Evolutionary conservation across 2,329 filamentous ascomycete species (phyloP), one percentile per base, ranked within the genome.

Genomic region (Sarocladium strictum): DNA sequence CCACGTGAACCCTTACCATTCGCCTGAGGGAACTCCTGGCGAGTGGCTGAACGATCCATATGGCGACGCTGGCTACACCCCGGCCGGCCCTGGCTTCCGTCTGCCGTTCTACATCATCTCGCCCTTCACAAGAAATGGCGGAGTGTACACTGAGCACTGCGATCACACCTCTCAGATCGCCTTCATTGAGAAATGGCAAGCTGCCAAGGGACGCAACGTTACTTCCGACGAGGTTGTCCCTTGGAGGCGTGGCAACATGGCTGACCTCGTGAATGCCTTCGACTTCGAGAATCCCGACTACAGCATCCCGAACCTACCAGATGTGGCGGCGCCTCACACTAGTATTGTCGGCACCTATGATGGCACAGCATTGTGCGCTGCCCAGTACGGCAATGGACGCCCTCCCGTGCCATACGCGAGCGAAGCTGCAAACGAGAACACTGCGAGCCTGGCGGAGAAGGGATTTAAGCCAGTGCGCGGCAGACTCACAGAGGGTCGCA

Each of bases 161-260:
- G 79, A 81, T 59, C 79, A 81, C 63, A 79, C 72, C 58, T 81
- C 78, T 0, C 78, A 81, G 56, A 76, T 80, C 26, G 64, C 78
- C 40, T 81, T 81, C 58, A 61, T 81, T 1, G 78, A 81, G 62
- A 64, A 75, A 59, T 79, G 76, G 76, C 62, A 64, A 35, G 59
- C 59, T 1, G 66, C 67, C 37, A 68, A 67, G 55, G 67, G 67
- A 3, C 62, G 77, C 41, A 64, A 79, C 52, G 76, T 68, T 10
- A 61, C 51, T 3, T 65, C 64, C 1, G 41, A 61, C 3, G 56
- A 69, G 52, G 67, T 68, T 60, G 58, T 62, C 1, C 55, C 57
- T 1, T 69, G 67, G 66, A 64, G 67, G 24, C 64, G 67, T 1
- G 55, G 59, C 11, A 62, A 69, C 57, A 69, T 69, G 61, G 62